Evolutionary conservation across 352 stramenopile genomes (phyloP), one percentile per base, ranked within the genome.

Genomic region (Phytopythium montanum): DNA sequence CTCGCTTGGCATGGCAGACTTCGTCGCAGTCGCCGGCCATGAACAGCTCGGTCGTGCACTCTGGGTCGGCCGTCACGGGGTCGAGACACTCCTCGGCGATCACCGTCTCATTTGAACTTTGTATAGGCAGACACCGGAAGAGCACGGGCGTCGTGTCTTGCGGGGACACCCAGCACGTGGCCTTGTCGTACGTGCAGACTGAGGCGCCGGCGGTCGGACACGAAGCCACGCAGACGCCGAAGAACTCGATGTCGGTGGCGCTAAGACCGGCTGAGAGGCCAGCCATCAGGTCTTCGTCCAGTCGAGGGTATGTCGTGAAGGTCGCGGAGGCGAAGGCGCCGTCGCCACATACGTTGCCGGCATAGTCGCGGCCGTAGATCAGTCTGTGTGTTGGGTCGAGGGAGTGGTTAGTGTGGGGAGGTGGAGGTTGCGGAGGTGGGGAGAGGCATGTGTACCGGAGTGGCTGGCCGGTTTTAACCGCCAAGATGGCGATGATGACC

Each of bases 331-430:
- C 64, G 33, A 78, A 64, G n/a, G 59, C 60, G 29, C 65, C 83
- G 19, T 76, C 70, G 10, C 88, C 88, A 38, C 88, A 96, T n/a
- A 91, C 60, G 48, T 77, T 85, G 45, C 87, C 85, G 34, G 87
- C 91, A 57, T 90, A 91, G 65, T 96, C 88, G 53, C 75, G 82
- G 8, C 78, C 88, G 59, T 92, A 96, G 23, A 95, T 66, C 14
- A 96, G 65, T 36, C 79, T 88, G 46, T 44, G 44, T 42, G 5
- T n/a, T n/a, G 21, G 28, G 54, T 52, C 12, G 46, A 7, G 31
- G 13, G 18, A 26, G 5, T 48, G 0, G 12, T 49, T 5, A 42
- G 8, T 18, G 14, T 18, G 9, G 8, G 16, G 13, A 19, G 7
- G n/a, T 34, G 25, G 14, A 51, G 62, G 12, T n/a, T 6, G n/a